Evolutionary conservation across 768 basidiomycete species (phyloP).

Genomic region (Tremella fuciformis): DNA sequence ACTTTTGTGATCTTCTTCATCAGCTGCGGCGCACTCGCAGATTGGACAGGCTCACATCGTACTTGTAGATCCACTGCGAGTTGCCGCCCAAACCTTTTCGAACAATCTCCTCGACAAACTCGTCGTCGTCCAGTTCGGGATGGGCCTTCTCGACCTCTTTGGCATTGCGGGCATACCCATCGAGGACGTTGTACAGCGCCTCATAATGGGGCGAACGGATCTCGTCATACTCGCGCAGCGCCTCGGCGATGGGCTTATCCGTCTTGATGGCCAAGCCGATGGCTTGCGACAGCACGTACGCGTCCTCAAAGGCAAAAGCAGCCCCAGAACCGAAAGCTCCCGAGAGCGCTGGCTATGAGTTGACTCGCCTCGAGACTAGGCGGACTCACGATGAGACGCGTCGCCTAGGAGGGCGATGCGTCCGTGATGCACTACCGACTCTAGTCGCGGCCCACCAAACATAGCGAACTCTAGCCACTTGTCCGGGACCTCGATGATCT

Average conservation of each 20-base stretch:
- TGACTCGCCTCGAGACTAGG: not conserved
- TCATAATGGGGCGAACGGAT: slow-evolving; percentile 33
- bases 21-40: too few relatives aligned
- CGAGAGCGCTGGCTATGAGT: slow-evolving; percentile 19
- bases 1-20: too few relatives aligned
- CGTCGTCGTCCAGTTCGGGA: slow-evolving; percentile 12
- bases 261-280: slow-evolving; percentile 9
- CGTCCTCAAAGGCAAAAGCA: slow-evolving; percentile 40
- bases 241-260: slow-evolving; percentile 8
- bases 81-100: slow-evolving; percentile 12
- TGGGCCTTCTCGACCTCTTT: slow-evolving; percentile 18
- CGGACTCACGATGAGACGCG: slow-evolving; percentile 33
- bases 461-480: slow-evolving; percentile 36
- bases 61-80: slow-evolving; percentile 25
- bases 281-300: slow-evolving; percentile 24
- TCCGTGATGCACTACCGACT: slow-evolving; percentile 20
- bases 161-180: slow-evolving; percentile 13
- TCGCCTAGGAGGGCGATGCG: slow-evolving; percentile 31
- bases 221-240: slow-evolving; percentile 20
- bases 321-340: slow-evolving; percentile 39
- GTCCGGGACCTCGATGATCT: slow-evolving; percentile 23
- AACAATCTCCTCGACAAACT: slow-evolving; percentile 16
- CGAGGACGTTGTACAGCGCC: slow-evolving; percentile 17
- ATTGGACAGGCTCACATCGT: slow-evolving; percentile 13
- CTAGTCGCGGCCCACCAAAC: slow-evolving; percentile 32